Evolutionary conservation across 495 filamentous ascomycete species (phyloP).

Genomic region (Bombardia bombarda): DNA sequence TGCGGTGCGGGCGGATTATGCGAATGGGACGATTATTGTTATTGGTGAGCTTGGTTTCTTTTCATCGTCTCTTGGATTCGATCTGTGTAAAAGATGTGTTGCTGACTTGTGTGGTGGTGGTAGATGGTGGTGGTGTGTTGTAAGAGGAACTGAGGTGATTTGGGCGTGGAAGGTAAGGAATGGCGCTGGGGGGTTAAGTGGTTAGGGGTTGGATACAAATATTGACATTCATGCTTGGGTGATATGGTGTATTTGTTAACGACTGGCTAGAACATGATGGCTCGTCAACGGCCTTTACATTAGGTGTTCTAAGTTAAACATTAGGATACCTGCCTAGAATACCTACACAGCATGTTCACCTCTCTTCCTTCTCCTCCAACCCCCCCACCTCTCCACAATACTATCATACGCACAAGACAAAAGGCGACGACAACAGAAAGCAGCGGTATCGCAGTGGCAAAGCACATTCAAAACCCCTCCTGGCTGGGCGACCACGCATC

Average conservation of each 20-base stretch:
- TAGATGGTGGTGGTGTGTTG: neutral
- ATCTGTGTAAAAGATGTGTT: neutral
- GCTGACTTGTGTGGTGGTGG: neutral
- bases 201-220: no score
- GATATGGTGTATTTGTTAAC: no score
- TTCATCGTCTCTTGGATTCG: neutral
- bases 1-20: slow-evolving; percentile 45
- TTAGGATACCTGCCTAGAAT: no score
- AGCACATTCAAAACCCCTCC: slow-evolving; percentile 7
- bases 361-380: no score
- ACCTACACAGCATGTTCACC: no score
- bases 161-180: neutral
- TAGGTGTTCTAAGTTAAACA: no score
- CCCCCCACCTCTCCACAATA: no score
- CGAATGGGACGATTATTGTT: slow-evolving; percentile 37
- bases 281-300: no score
- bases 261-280: no score
- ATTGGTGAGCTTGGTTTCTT: slow-evolving; percentile 19
- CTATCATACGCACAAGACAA: no score
- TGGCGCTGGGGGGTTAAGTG: no score
- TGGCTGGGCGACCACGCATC: slow-evolving; percentile 4
- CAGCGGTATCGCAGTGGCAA: slow-evolving; percentile 7
- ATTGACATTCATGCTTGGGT: no score
- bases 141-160: neutral
- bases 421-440: slow-evolving; percentile 2